Evolutionary conservation across 768 basidiomycete genomes (phyloP), one percentile per base, ranked within the genome.

Genomic region (Suillus bovinus): DNA sequence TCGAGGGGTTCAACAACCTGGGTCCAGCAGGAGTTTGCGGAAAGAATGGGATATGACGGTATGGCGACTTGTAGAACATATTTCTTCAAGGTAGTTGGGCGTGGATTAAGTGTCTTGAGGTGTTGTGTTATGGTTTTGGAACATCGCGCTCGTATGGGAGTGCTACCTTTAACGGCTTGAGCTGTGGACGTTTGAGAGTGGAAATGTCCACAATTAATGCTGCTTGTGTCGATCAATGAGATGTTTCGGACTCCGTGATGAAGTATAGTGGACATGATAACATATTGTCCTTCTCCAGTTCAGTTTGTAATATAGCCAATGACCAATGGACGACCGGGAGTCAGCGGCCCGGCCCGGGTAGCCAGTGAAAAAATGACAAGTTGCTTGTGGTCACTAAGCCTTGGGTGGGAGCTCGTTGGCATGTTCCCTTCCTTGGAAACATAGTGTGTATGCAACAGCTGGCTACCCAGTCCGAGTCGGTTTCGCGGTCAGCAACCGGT

Each of bases 1-100:
- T 60, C 36, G 39, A 41, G 20, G 61, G 64, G 50, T 70, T 62
- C 16, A 46, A 38, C 34, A 70, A 39, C 69, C 71, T 73, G 71
- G 69, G 29, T 14, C 73, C 71, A 65, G 74, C 68, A 72, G 72
- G 59, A 44, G 52, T 49, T 42, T 64, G 58, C 11, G 41, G 14
- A 36, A 52, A 53, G 20, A 52, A 66, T n/a, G 68, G 41, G 44
- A 67, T 20, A 36, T 63, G 71, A 52, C 64, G 33, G 29, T 41
- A 50, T 27, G 62, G 64, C 11, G 49, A 50, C 31, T 63, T 65
- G 16, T 58, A 56, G 36, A 67, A 71, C 74, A 75, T 63, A 22
- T 20, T 55, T 54, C 27, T 62, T 50, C 17, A 60, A 24, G 44
- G 52, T 59, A 8, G 54, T 54, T 56, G 55, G 11, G 6, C 8